Evolutionary conservation across 345 rosid species (phyloP).

Genomic region (thale cress (Arabidopsis thaliana)): TAIR10.1 NC_003076.8:18681001-18681500

Average conservation of each 20-base stretch:
- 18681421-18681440: background rate
- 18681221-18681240: too few relatives aligned
- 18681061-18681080: too few relatives aligned
- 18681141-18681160: too few relatives aligned
- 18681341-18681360: constrained; percentile 46
- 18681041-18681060: too few relatives aligned
- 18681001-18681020: too few relatives aligned
- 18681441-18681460: background rate
- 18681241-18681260: background rate
- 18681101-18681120: too few relatives aligned
- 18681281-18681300: background rate
- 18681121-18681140: too few relatives aligned
- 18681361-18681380: constrained; percentile 40
- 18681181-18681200: too few relatives aligned
- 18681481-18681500: constrained; percentile 6
- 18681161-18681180: too few relatives aligned
- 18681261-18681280: constrained; percentile 1
- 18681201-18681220: too few relatives aligned
- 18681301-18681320: background rate
- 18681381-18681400: constrained; percentile 28
- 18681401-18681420: constrained; percentile 28
- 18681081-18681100: too few relatives aligned
- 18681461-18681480: background rate
- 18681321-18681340: constrained; percentile 24
- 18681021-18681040: too few relatives aligned